Evolutionary conservation across 1,284 basidiomycete species (phyloP).

Genomic region (Ceratobasidium sp.): DNA sequence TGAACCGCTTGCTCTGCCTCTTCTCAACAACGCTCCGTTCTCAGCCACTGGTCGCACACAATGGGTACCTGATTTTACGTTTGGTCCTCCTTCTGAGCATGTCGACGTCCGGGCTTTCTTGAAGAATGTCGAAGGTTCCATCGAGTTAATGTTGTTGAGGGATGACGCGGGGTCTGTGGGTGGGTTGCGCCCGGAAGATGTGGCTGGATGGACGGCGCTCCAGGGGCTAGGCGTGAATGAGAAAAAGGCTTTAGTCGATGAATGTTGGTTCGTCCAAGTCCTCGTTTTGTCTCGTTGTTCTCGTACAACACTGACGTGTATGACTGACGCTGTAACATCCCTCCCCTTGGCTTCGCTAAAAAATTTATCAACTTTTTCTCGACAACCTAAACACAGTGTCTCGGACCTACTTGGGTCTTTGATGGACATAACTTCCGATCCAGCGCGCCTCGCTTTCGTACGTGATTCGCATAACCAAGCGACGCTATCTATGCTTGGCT

Average conservation of each 20-base stretch:
- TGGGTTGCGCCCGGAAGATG: conserved; percentile 21
- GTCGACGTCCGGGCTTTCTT: conserved; percentile 29
- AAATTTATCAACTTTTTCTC: neutral
- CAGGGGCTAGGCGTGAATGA: neutral
- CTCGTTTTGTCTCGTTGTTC: conserved; percentile 1
- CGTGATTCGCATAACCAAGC: conserved; percentile 30
- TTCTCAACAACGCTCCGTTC: conserved; percentile 7
- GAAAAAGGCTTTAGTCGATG: conserved; percentile 21
- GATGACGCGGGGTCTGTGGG: neutral
- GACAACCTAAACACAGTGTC: conserved; percentile 3
- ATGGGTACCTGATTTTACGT: conserved; percentile 42
- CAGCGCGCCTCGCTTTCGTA: conserved; percentile 27
- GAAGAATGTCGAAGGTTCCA: conserved; percentile 8
- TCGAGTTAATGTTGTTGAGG: neutral
- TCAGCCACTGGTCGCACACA: conserved; percentile 6
- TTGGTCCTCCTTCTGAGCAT: conserved; percentile 35
- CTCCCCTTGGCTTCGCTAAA: neutral
- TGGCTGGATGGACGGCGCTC: conserved; percentile 31
- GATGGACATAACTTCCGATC: conserved; percentile 40
- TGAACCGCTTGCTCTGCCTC: neutral
- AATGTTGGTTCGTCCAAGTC: conserved; percentile 33
- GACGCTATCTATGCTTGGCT: conserved; percentile 27
- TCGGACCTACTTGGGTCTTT: conserved; percentile 30
- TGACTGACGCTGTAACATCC: conserved; percentile 16
- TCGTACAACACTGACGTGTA: neutral